phyloP scores from a whole-genome alignment of 768 basidiomycete genomes.

The Botryobasidium botryosum region DNA sequence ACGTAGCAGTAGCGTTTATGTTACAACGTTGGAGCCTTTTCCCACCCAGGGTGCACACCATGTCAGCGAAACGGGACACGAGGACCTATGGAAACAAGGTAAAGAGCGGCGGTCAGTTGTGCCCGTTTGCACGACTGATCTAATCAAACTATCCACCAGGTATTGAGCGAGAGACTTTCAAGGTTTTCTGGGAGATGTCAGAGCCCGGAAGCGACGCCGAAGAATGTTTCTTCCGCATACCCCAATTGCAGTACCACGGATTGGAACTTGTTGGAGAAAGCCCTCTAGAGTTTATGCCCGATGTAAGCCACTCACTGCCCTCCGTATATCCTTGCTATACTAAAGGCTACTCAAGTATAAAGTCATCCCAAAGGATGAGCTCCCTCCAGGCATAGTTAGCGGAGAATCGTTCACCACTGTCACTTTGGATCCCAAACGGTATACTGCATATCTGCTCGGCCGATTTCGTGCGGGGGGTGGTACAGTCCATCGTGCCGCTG shows the following conservation, averaged over 20 bases:
- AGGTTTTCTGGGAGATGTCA: constrained; percentile 59
- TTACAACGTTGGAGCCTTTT: constrained; percentile 4
- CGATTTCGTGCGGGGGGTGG: constrained; percentile 50
- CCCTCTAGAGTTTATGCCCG: constrained; percentile 16
- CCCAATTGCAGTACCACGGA: constrained; percentile 45
- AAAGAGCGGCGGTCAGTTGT: not conserved
- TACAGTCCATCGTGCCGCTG: constrained; percentile 33
- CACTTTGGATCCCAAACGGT: constrained; percentile 17
- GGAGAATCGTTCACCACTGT: constrained; percentile 51
- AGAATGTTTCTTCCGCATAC: constrained; percentile 44
- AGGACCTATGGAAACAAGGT: constrained; percentile 38
- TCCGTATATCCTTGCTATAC: not conserved
- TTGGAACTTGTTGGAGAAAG: constrained; percentile 15
- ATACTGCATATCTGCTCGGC: constrained; percentile 42
- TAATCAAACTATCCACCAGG: constrained; percentile 22
- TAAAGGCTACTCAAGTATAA: constrained; percentile 4
- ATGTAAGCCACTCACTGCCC: constrained; percentile 15
- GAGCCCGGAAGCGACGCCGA: constrained; percentile 33
- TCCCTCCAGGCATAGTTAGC: constrained; percentile 26
- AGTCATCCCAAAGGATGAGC: constrained; percentile 14
- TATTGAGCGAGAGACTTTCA: constrained; percentile 56
- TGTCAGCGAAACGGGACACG: constrained; percentile 38
- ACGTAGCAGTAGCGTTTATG: not conserved
- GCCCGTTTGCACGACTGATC: not conserved
- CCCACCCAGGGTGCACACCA: constrained; percentile 62